Conservation (phyloP, 768 basidiomycete genomes). For the Auriscalpium vulgare region DNA sequence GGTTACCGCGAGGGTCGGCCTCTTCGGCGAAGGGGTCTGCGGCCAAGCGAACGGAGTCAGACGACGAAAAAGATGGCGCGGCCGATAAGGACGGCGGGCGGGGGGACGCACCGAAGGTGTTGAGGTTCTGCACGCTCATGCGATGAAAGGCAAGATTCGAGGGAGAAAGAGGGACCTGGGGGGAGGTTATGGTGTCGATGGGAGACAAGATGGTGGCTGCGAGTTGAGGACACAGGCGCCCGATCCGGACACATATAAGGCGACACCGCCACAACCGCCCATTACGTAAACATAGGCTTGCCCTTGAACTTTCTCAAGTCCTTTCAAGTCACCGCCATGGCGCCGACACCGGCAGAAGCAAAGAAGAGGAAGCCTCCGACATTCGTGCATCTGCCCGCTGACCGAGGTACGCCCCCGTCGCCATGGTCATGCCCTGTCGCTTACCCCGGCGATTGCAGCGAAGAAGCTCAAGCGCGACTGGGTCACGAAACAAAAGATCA, state of each 20-base stretch:
- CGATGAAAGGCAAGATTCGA: conserved; percentile 46
- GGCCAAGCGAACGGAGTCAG: conserved; percentile 7
- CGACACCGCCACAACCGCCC: neutral
- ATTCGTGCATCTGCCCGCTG: conserved; percentile 57
- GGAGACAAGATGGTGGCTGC: conserved; percentile 19
- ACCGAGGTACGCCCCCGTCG: conserved; percentile 40
- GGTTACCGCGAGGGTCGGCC: conserved; percentile 70
- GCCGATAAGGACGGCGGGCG: conserved; percentile 14
- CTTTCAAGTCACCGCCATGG: conserved; percentile 4
- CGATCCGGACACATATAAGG: conserved; percentile 4
- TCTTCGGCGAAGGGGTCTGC: conserved; percentile 95
- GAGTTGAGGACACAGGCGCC: conserved; percentile 16
- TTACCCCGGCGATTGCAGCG: conserved; percentile 34
- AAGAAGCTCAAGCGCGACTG: conserved; percentile 76
- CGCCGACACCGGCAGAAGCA: conserved; percentile 2
- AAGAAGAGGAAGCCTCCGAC: conserved; percentile 61
- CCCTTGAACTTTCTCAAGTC: neutral
- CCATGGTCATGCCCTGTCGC: neutral
- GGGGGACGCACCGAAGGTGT: conserved; percentile 57
- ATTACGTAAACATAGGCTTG: conserved; percentile 2
- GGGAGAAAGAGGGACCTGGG: conserved; percentile 35
- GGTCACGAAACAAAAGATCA: conserved; percentile 70
- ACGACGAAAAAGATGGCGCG: conserved; percentile 4
- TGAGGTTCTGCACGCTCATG: conserved; percentile 94
- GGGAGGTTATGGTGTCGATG: conserved; percentile 28